These are phyloP conservation scores for Proteromonas lacertae DNA, from an alignment of 352 stramenopile species.

Conservation along the genomic window DNA sequence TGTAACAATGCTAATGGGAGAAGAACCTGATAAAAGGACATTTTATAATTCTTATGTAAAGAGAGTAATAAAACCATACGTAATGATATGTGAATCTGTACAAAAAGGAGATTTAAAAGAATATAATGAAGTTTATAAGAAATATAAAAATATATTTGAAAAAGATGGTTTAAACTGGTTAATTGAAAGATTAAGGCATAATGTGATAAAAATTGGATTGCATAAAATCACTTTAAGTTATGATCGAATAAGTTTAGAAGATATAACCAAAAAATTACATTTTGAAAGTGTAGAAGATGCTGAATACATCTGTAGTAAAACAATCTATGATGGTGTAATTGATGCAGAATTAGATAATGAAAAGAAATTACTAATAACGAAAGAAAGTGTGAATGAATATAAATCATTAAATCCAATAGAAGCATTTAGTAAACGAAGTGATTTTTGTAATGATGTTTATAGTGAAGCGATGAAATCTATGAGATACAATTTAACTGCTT, in stretches of 20 bases:
- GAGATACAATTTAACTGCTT: constrained; percentile 77
- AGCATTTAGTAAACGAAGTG: constrained; percentile 71
- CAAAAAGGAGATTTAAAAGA: not conserved
- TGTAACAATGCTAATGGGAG: too few relatives aligned
- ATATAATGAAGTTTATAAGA: constrained; percentile 24
- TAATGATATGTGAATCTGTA: not conserved
- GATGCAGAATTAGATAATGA: constrained; percentile 87
- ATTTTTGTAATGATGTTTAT: constrained; percentile 88
- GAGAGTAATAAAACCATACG: not conserved
- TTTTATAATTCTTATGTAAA: not conserved
- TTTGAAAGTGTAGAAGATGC: constrained; percentile 53
- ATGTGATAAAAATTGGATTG: constrained; percentile 90
- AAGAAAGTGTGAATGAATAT: constrained; percentile 42
- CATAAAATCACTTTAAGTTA: constrained; percentile 82
- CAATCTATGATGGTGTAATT: constrained; percentile 86
- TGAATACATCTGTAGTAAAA: constrained; percentile 89
- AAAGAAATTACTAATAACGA: constrained; percentile 34
- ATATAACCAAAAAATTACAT: constrained; percentile 65
- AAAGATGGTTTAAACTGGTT: constrained; percentile 72
- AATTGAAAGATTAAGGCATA: constrained; percentile 73
- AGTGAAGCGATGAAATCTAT: constrained; percentile 89
- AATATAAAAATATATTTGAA: constrained; percentile 41
- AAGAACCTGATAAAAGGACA: too few relatives aligned
- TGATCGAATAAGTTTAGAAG: constrained; percentile 32
- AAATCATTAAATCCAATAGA: constrained; percentile 11